Evolutionary conservation across 2,329 filamentous ascomycete species (phyloP).

Genomic region (Nectriaceae sp.): DNA sequence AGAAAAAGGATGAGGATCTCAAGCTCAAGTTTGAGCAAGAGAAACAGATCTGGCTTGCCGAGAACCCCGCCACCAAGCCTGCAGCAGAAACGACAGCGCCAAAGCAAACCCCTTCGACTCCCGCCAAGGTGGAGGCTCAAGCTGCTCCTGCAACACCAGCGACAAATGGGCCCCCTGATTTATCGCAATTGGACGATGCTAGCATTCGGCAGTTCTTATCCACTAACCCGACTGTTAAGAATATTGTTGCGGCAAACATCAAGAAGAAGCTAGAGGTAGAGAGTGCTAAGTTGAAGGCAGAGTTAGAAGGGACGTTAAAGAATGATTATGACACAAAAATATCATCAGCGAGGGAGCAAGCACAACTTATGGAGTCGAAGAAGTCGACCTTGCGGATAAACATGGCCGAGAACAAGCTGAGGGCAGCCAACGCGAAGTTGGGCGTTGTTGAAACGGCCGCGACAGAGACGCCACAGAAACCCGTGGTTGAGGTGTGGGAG

Average conservation of each 20-base stretch:
- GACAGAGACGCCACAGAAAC: slow-evolving; percentile 78
- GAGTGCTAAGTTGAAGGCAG: slow-evolving; percentile 59
- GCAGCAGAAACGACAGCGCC: slow-evolving; percentile 17
- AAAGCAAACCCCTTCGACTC: slow-evolving; percentile 36
- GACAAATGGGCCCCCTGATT: slow-evolving; percentile 38
- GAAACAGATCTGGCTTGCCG: slow-evolving; percentile 61
- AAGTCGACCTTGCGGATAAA: slow-evolving; percentile 75
- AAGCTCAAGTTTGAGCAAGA: slow-evolving; percentile 64
- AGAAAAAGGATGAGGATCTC: slow-evolving; percentile 54
- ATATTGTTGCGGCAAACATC: slow-evolving; percentile 62
- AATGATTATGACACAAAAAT: slow-evolving; percentile 58
- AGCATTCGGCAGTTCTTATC: slow-evolving; percentile 59
- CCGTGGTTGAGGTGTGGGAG: slow-evolving; percentile 86
- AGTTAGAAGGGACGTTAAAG: slow-evolving; percentile 50
- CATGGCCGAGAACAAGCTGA: slow-evolving; percentile 72
- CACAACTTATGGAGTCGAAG: slow-evolving; percentile 72
- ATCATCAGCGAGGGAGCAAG: slow-evolving; percentile 58
- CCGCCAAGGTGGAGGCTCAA: slow-evolving; percentile 39
- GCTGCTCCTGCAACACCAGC: slow-evolving; percentile 39
- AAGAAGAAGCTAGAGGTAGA: slow-evolving; percentile 71
- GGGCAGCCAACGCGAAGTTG: slow-evolving; percentile 68
- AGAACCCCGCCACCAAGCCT: slow-evolving; percentile 40
- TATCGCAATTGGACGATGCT: slow-evolving; percentile 54
- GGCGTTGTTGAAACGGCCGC: slow-evolving; percentile 79
- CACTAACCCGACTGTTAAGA: slow-evolving; percentile 58